Conservation (phyloP, 352 stramenopile genomes). For the Globisporangium radiosum region DNA sequence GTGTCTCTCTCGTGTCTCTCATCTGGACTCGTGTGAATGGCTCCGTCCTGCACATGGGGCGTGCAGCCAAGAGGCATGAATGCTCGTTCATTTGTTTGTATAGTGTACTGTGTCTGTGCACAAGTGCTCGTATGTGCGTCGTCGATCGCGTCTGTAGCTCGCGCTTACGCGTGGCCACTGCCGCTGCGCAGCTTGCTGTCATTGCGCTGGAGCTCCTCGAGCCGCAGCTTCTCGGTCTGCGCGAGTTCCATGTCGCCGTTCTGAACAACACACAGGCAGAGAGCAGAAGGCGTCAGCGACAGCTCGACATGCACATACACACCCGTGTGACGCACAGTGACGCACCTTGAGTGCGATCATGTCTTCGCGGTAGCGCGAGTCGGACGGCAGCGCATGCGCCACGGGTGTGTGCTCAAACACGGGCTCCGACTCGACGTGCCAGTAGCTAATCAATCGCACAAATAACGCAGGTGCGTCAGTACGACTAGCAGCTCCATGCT, state of each 20-base stretch:
- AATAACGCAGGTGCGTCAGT: too few species aligned
- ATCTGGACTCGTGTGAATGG: too few species aligned
- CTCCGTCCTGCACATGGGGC: too few species aligned
- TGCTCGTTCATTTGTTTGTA: neutral
- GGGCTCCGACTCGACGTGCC: constrained; percentile 65
- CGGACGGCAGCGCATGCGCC: constrained; percentile 35
- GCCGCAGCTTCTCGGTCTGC: constrained; percentile 55
- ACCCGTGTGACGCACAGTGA: constrained; percentile 6
- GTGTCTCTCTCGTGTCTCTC: too few species aligned
- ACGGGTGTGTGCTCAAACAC: constrained; percentile 48
- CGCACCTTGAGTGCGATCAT: constrained; percentile 45
- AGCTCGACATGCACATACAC: neutral
- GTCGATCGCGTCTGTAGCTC: constrained; percentile 3
- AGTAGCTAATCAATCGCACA: constrained; percentile 28
- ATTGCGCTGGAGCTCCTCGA: constrained; percentile 64
- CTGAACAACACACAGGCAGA: constrained; percentile 8
- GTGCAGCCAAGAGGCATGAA: too few species aligned
- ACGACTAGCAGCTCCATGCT: too few species aligned
- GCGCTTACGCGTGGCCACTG: constrained; percentile 2
- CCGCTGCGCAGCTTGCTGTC: constrained; percentile 33
- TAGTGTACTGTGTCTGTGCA: neutral
- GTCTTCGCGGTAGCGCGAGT: constrained; percentile 61
- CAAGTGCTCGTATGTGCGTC: too few species aligned
- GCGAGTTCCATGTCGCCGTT: constrained; percentile 48
- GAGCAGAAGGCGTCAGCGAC: neutral